Conservation (phyloP, 208 protist genomes). For the Tritrichomonas musculus region DNA sequence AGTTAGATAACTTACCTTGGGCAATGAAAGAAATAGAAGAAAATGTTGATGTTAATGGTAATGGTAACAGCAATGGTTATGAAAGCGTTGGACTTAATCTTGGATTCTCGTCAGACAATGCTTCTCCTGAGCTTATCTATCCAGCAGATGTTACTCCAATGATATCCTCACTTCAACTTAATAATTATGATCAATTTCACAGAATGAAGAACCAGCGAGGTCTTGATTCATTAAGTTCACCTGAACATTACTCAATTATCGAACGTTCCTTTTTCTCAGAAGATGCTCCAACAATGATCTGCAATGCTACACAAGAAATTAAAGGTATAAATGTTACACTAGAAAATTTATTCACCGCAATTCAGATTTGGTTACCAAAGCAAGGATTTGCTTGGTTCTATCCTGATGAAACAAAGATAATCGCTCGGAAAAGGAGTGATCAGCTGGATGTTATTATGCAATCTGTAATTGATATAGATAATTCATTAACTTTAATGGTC, state of each 20-base stretch:
- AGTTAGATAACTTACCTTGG: neutral
- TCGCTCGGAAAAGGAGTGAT: neutral
- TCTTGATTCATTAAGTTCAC: neutral
- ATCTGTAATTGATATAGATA: neutral
- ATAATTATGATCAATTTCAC: neutral
- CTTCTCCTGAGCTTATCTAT: neutral
- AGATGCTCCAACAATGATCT: neutral
- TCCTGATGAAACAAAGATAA: constrained; percentile 4
- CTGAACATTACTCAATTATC: neutral
- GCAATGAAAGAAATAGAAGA: neutral
- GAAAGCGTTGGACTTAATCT: neutral
- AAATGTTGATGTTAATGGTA: too few species aligned
- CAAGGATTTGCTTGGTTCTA: neutral
- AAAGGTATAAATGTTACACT: neutral
- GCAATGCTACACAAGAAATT: neutral
- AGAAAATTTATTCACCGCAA: neutral
- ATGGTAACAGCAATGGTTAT: neutral
- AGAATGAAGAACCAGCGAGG: neutral
- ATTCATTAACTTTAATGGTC: neutral
- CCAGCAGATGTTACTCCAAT: neutral
- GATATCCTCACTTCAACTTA: neutral
- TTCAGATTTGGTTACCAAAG: neutral
- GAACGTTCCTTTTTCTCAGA: neutral
- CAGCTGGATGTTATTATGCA: neutral
- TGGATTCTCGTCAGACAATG: too few species aligned